Conservation (phyloP, 768 basidiomycete genomes). For the Agaricus subrufescens region DNA sequence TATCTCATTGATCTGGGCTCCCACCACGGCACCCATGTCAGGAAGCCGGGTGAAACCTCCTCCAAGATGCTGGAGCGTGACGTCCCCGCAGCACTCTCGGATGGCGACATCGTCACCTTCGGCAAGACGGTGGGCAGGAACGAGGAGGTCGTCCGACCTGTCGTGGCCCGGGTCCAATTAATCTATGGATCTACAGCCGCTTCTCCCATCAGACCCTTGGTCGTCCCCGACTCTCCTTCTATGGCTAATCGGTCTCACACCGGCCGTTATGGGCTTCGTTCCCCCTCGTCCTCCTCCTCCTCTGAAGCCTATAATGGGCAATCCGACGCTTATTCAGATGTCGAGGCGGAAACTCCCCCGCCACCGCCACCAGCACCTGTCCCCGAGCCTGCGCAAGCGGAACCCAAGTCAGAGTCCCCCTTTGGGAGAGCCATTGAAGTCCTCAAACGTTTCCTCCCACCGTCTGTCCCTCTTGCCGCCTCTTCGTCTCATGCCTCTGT, state of each 20-base stretch:
- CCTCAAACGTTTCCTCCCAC: conserved; percentile 27
- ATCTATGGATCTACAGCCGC: conserved; percentile 26
- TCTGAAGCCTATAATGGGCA: conserved; percentile 29
- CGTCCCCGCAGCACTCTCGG: conserved; percentile 48
- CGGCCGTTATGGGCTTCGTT: conserved; percentile 62
- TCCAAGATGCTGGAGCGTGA: conserved; percentile 50
- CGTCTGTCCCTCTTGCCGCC: conserved; percentile 14
- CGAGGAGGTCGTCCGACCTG: conserved; percentile 55
- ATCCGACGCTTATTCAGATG: conserved; percentile 42
- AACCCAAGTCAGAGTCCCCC: background rate
- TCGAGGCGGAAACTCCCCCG: conserved; percentile 45
- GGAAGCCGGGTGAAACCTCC: conserved; percentile 43
- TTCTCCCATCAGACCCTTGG: conserved; percentile 22
- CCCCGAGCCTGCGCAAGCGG: conserved; percentile 14
- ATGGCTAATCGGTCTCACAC: conserved; percentile 27
- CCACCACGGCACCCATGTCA: conserved; percentile 73
- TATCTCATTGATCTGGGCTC: conserved; percentile 68
- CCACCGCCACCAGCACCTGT: conserved; percentile 16
- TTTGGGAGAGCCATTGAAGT: conserved; percentile 26
- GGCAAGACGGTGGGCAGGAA: conserved; percentile 71
- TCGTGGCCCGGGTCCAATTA: conserved; percentile 58
- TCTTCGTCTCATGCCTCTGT: background rate
- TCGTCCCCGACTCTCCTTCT: conserved; percentile 22
- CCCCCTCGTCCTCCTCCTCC: conserved; percentile 41
- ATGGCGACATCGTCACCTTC: conserved; percentile 73